phyloP scores from a whole-genome alignment of 1,284 basidiomycete species.

The Ganoderma multipileum region DNA sequence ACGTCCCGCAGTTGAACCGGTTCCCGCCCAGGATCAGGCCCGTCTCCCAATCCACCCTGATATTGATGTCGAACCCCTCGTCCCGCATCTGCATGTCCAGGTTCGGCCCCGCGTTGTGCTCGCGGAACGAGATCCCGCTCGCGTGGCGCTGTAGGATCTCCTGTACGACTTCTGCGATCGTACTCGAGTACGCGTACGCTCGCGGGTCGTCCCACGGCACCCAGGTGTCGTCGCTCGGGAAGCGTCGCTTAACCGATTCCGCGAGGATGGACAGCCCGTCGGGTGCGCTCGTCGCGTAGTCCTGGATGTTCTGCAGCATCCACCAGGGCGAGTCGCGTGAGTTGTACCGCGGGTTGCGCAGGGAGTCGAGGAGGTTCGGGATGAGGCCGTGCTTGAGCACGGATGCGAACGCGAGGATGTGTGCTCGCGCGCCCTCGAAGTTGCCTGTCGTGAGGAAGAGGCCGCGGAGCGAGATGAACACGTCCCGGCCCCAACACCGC shows the following conservation, averaged over 20 bases:
- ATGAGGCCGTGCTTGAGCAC: conserved; percentile 90
- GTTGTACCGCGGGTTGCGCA: conserved; percentile 88
- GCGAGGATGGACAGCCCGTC: conserved; percentile 84
- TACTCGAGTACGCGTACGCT: conserved; percentile 84
- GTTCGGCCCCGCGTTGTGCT: conserved; percentile 95
- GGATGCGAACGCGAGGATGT: conserved; percentile 90
- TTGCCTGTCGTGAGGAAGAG: conserved; percentile 93
- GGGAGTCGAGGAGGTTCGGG: conserved; percentile 91
- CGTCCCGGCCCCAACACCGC: conserved; percentile 96
- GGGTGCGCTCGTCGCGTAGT: conserved; percentile 87
- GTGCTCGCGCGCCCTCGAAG: conserved; percentile 82
- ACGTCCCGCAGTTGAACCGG: conserved; percentile 85
- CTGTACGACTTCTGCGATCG: conserved; percentile 93
- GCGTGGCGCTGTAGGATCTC: conserved; percentile 97
- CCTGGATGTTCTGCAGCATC: conserved; percentile 98
- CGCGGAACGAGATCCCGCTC: conserved; percentile 91
- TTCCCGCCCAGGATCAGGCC: conserved; percentile 93
- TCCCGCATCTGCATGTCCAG: conserved; percentile 96
- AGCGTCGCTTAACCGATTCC: conserved; percentile 88
- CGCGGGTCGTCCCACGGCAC: conserved; percentile 88
- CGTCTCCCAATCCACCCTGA: conserved; percentile 93
- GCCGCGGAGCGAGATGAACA: conserved; percentile 92
- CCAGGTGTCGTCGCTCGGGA: conserved; percentile 94
- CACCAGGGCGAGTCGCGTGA: conserved; percentile 96
- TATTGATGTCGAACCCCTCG: conserved; percentile 93